phyloP scores from a whole-genome alignment of 345 rosid genomes.

The Combretum micranthum region DNA sequence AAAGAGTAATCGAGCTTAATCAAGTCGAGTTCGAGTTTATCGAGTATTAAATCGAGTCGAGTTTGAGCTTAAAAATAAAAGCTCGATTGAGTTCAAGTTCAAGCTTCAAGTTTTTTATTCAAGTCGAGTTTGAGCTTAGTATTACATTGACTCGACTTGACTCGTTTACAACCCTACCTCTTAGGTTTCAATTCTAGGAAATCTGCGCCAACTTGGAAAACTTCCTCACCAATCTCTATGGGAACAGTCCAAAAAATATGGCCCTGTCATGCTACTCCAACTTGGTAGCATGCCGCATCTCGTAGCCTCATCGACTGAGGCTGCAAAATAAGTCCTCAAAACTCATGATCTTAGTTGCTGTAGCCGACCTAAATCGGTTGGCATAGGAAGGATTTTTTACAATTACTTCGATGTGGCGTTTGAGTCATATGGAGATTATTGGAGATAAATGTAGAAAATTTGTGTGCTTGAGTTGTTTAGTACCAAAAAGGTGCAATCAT shows the following conservation, averaged over 20 bases:
- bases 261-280: too few relatives aligned
- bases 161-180: too few relatives aligned
- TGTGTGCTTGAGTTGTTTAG: slow-evolving; percentile 22
- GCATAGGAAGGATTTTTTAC: slow-evolving; percentile 22
- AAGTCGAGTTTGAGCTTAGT: too few relatives aligned
- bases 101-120: too few relatives aligned
- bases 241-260: slow-evolving; percentile 10
- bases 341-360: slow-evolving; percentile 17
- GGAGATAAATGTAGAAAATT: slow-evolving; percentile 20
- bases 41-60: too few relatives aligned
- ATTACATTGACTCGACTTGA: too few relatives aligned
- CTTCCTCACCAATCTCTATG: slow-evolving; percentile 15
- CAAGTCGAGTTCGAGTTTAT: too few relatives aligned
- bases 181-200: too few relatives aligned
- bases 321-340: slow-evolving; percentile 16
- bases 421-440: slow-evolving; percentile 15
- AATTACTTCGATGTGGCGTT: slow-evolving; percentile 23
- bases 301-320: slow-evolving; percentile 18
- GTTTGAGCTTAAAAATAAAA: too few relatives aligned
- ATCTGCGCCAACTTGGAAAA: too few relatives aligned
- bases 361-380: slow-evolving; percentile 11
- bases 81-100: too few relatives aligned
- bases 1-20: too few relatives aligned
- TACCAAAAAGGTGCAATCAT: slow-evolving; percentile 8
- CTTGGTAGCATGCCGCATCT: slow-evolving; percentile 14